A percentile compares a stretch with the other conserved stretches of the same genome.
These are phyloP conservation scores for Chiua sp. DNA, from an alignment of 1,284 basidiomycete genomes.

Conservation along the genomic window DNA sequence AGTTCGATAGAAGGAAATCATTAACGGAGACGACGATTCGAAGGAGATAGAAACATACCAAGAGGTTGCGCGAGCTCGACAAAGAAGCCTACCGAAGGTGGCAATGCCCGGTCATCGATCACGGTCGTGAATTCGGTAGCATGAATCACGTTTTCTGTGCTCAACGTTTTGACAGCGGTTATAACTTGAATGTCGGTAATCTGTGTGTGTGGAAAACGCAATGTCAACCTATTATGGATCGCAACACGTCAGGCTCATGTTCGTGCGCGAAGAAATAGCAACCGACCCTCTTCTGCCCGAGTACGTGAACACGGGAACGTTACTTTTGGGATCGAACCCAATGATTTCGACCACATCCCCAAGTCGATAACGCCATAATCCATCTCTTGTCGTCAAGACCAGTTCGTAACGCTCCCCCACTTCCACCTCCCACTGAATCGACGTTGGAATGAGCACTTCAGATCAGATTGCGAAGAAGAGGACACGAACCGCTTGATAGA, in stretches of 20 bases:
- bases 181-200: constrained; percentile 17
- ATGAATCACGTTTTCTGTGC: constrained; percentile 2
- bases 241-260: not conserved
- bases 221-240: constrained; percentile 8
- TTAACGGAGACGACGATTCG: not conserved
- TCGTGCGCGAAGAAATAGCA: too few relatives aligned
- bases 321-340: constrained; percentile 13
- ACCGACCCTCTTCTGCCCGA: constrained; percentile 21
- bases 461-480: too few relatives aligned
- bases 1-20: not conserved
- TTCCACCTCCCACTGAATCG: constrained; percentile 28
- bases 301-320: constrained; percentile 16
- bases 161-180: not conserved
- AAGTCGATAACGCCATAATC: constrained; percentile 31
- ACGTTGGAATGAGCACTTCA: not conserved
- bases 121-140: constrained; percentile 22
- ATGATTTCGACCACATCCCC: constrained; percentile 24
- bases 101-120: constrained; percentile 10
- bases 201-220: constrained; percentile 9
- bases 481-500: constrained; percentile 16
- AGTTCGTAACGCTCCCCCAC: constrained; percentile 24
- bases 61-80: not conserved
- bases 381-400: constrained; percentile 25
- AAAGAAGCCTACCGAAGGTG: constrained; percentile 11
- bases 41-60: not conserved